Percentiles rank a stretch among this genome's conserved stretches.
phyloP scores from a whole-genome alignment of 2,329 filamentous ascomycete species.

The Stylonectria norvegica region DNA sequence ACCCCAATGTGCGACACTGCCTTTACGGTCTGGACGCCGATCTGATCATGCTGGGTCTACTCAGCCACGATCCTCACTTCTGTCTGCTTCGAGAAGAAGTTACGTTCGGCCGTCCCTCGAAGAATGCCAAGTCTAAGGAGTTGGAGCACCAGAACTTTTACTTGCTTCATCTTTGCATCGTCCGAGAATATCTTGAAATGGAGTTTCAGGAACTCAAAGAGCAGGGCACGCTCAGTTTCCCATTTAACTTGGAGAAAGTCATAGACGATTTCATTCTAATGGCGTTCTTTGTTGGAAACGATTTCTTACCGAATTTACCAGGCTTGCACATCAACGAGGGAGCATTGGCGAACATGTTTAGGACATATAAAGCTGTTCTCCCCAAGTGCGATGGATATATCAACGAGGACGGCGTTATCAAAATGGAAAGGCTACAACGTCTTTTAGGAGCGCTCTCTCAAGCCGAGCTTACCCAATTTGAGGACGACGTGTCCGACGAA shows the following conservation, averaged over 20 bases:
- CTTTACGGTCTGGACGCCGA: constrained; percentile 96
- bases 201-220: constrained; percentile 92
- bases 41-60: constrained; percentile 94
- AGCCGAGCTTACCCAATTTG: constrained; percentile 90
- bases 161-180: constrained; percentile 93
- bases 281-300: constrained; percentile 99
- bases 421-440: constrained; percentile 72
- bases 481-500: constrained; percentile 81
- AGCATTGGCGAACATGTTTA: constrained; percentile 94
- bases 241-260: constrained; percentile 90
- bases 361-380: constrained; percentile 87
- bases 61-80: constrained; percentile 98
- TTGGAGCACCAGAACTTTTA: constrained; percentile 99
- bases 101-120: constrained; percentile 85
- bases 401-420: constrained; percentile 91
- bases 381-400: constrained; percentile 90
- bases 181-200: constrained; percentile 92
- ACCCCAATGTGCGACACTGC: constrained; percentile 92
- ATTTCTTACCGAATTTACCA: constrained; percentile 95
- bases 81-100: constrained; percentile 96
- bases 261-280: constrained; percentile 99
- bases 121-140: constrained; percentile 91
- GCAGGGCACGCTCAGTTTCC: constrained; percentile 66
- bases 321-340: constrained; percentile 98
- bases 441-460: constrained; percentile 82